Evolutionary conservation across 192 early-diverging fungal species (phyloP).

Genomic region (Coemansia sp.): DNA sequence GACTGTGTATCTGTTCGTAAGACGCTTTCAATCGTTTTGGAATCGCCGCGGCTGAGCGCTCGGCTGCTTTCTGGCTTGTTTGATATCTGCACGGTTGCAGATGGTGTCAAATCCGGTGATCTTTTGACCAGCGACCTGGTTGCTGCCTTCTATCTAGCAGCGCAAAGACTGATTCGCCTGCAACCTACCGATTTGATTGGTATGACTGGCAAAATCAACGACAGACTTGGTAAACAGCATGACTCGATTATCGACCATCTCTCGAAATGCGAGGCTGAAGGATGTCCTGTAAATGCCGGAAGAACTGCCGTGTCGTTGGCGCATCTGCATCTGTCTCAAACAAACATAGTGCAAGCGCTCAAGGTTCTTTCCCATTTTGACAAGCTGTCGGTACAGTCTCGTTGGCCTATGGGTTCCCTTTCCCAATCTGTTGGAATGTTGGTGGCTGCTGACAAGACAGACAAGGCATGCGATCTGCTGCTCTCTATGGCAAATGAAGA

Average conservation of each 20-base stretch:
- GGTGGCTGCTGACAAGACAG: not conserved
- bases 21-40: not conserved
- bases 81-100: not conserved
- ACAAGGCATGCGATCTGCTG: constrained; percentile 10
- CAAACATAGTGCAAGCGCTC: not conserved
- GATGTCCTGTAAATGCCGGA: not conserved
- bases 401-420: constrained; percentile 29
- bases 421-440: constrained; percentile 5
- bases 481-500: not conserved
- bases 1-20: not conserved
- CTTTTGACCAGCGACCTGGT: not conserved
- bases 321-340: constrained; percentile 1
- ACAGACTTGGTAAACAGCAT: not conserved
- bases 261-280: not conserved
- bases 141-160: not conserved
- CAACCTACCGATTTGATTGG: not conserved
- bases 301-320: constrained; percentile 6
- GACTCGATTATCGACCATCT: not conserved
- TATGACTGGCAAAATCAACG: not conserved
- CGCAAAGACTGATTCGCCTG: not conserved
- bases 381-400: constrained; percentile 3
- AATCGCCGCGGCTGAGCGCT: not conserved
- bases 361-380: not conserved
- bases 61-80: not conserved
- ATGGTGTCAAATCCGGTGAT: not conserved